phyloP scores from a whole-genome alignment of 2,329 filamentous ascomycete genomes.

The Clarireedia hainanense region DNA sequence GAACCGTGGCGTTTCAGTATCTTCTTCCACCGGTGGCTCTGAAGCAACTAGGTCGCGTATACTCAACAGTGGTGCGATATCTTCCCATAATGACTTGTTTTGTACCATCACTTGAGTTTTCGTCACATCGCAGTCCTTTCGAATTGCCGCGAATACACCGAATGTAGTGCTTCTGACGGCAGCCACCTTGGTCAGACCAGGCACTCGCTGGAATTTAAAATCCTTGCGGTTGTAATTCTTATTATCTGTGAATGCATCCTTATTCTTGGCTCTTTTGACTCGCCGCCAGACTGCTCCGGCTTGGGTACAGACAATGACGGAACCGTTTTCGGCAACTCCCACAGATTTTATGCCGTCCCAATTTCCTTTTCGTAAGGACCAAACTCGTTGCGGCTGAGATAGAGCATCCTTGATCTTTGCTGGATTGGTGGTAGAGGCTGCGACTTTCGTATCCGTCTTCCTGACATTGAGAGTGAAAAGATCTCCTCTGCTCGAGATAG shows the following conservation, averaged over 20 bases:
- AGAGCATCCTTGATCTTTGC: constrained; percentile 80
- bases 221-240: constrained; percentile 66
- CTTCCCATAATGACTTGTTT: constrained; percentile 63
- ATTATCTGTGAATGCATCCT: constrained; percentile 46
- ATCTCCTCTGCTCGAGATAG: constrained; percentile 75
- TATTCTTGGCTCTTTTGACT: constrained; percentile 73
- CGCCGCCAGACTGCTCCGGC: constrained; percentile 91
- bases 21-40: constrained; percentile 32
- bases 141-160: constrained; percentile 81
- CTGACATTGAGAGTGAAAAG: constrained; percentile 79
- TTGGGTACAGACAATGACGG: constrained; percentile 86
- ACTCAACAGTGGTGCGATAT: constrained; percentile 62
- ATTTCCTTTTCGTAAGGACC: constrained; percentile 68
- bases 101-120: constrained; percentile 60
- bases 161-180: constrained; percentile 82
- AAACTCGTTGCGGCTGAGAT: constrained; percentile 71
- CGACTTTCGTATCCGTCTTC: constrained; percentile 48
- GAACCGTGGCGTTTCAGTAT: constrained; percentile 35
- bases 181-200: constrained; percentile 76
- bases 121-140: constrained; percentile 77
- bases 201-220: constrained; percentile 90
- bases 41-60: constrained; percentile 51
- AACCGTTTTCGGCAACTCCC: constrained; percentile 83
- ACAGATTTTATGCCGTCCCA: constrained; percentile 75
- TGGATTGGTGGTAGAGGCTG: constrained; percentile 82